Evolutionary conservation across 2,329 filamentous ascomycete genomes (phyloP), one percentile per base, ranked within the genome.

Genomic region (Botrytis porri): DNA sequence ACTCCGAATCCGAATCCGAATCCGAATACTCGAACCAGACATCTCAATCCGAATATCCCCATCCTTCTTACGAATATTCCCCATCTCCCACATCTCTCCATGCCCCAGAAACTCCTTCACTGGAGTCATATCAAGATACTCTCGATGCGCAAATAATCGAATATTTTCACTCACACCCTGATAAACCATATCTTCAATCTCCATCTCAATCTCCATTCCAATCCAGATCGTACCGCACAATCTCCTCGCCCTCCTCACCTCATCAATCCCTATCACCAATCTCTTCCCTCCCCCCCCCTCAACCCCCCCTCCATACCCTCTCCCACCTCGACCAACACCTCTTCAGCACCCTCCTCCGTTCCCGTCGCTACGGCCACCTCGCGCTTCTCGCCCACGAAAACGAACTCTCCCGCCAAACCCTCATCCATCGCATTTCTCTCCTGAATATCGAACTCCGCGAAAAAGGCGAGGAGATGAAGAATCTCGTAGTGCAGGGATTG

Each of bases 341-440:
- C 48, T n/a, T n/a, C 25, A n/a, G 6, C 25, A n/a, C n/a, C n/a
- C 48, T 51, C 12, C 48, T n/a, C 1, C 48, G 48, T 0, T 51
- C 48, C 10, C 48, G 48, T 1, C 48, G 48, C 0, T 51, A 51
- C 25, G 48, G 25, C 0, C 48, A 51, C 48, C 48, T 51, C 48
- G 48, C 48, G 0, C 25, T 51, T 0, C 1, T 0, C 10, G 48
- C 48, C 0, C 0, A 51, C 0, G 48, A 59, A 59, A 59, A 59
- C 29, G 29, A 59, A 4, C 7, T 59, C 16, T 3, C 54, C 0
- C 54, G n/a, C 1, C n/a, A 59, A 32, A 59, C 32, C 32, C n/a
- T 59, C n/a, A 59, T 4, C 14, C 2, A 59, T 59, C 18, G 54
- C 20, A 51, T 51, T 10, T n/a, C 48, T 0, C 48, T 51, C 4